Evolutionary conservation across 1,284 basidiomycete genomes (phyloP), one percentile per base, ranked within the genome.

Genomic region (Leccinum pallidistipes): DNA sequence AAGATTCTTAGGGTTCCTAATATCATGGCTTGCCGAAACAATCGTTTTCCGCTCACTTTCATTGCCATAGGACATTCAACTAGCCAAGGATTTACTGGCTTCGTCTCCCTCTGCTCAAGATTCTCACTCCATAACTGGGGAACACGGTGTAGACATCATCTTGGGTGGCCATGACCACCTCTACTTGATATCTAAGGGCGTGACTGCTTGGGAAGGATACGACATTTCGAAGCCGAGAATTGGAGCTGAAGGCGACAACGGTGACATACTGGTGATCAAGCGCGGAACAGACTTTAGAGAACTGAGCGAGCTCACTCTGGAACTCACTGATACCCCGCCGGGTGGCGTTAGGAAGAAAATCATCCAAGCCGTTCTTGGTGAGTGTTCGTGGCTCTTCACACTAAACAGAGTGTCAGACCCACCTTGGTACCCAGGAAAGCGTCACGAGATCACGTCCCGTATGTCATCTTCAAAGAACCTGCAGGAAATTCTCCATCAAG

Each of bases 241-340:
- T 2, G 94, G 94, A 10, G 86, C 88, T 1, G 88, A 92, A 69
- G 80, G 80, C 16, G 95, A 97, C 71, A 68, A 85, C 2, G 91
- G 90, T 3, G 86, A 92, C 49, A 76, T 89, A 63, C 81, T 88
- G 34, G 81, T 93, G 16, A 77, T 95, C 66, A 97, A 97, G 75
- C 94, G 91, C 65, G 95, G 95, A 5, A 93, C 91, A 4, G 94
- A 97, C 76, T 97, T 97, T 74, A 85, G 92, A 34, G 94, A 97
- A 65, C 78, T 97, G 29, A 92, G 91, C 58, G 88, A 92, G 63
- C 79, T 95, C 50, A 79, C 75, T 0, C 76, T 97, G n/a, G 84
- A 86, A 60, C 77, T 97, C 3, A 79, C 81, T 43, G 78, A 85
- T 55, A 82, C 87, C 1, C 83, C 87, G 1, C 73, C 79, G 32